A percentile compares a stretch with the other conserved stretches of the same genome.
phyloP scores from a whole-genome alignment of 352 stramenopile species.

The Pythium dissotocum region DNA sequence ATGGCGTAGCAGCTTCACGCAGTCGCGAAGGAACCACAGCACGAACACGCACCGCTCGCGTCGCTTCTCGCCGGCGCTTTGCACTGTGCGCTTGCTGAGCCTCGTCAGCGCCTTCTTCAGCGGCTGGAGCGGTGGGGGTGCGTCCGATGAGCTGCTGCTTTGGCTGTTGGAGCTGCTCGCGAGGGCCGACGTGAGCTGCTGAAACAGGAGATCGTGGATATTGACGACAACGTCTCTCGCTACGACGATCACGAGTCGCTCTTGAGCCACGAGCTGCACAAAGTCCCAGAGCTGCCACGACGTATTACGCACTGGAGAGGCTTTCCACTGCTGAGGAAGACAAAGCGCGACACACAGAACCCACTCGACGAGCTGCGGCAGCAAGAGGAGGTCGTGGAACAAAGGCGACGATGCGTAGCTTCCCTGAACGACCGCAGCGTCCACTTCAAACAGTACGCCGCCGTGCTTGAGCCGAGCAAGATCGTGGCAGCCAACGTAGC shows the following conservation, averaged over 20 bases:
- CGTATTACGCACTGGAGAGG: conserved; percentile 17
- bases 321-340: conserved; percentile 33
- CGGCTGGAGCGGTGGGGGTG: conserved; percentile 8
- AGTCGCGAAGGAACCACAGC: conserved; percentile 38
- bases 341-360: conserved; percentile 58
- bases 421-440: conserved; percentile 23
- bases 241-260: conserved; percentile 48
- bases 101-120: conserved; percentile 47
- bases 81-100: conserved; percentile 52
- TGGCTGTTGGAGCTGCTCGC: conserved; percentile 14
- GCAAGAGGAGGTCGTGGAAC: conserved; percentile 32
- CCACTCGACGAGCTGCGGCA: conserved; percentile 41
- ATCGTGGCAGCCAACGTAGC: conserved; percentile 47
- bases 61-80: conserved; percentile 36
- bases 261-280: conserved; percentile 47
- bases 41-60: conserved; percentile 43
- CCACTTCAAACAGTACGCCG: conserved; percentile 48
- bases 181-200: conserved; percentile 46
- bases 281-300: conserved; percentile 55
- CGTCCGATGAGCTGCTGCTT: background rate
- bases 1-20: conserved; percentile 40
- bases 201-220: conserved; percentile 57
- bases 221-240: conserved; percentile 51
- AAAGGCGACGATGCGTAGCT: conserved; percentile 18
- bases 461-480: conserved; percentile 52